Conservation (phyloP, 768 basidiomycete genomes). For the Amanita polypyramis region DNA sequence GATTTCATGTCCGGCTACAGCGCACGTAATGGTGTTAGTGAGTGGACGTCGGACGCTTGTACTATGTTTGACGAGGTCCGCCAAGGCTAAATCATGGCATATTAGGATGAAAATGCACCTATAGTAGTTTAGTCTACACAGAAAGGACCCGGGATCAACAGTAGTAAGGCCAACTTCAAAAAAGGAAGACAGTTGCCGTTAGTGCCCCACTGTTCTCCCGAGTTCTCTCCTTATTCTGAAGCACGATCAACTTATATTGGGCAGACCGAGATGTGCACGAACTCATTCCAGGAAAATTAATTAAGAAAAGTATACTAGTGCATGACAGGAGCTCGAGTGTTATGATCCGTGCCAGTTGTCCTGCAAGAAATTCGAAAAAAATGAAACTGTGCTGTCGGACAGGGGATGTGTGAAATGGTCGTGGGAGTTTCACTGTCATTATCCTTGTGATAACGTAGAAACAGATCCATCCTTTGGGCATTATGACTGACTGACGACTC, state of each 20-base stretch:
- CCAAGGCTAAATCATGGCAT: constrained; percentile 1
- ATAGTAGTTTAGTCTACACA: not conserved
- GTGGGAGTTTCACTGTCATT: not conserved
- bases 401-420: not conserved
- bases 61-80: constrained; percentile 2
- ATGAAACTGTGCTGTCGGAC: not conserved
- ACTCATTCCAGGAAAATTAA: not conserved
- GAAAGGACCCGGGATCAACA: not conserved
- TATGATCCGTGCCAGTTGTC: too few relatives aligned
- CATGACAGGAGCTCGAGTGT: not conserved
- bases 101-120: not conserved
- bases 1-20: not conserved
- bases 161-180: not conserved
- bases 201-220: not conserved
- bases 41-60: not conserved
- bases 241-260: not conserved
- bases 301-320: too few relatives aligned
- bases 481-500: not conserved
- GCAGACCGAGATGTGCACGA: too few relatives aligned
- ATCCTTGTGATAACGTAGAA: not conserved
- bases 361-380: too few relatives aligned
- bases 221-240: not conserved
- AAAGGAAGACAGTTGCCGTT: not conserved
- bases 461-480: not conserved
- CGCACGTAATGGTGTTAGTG: not conserved